Conservation (phyloP, 2,329 filamentous ascomycete species). For the Aspergillus versicolor region DNA sequence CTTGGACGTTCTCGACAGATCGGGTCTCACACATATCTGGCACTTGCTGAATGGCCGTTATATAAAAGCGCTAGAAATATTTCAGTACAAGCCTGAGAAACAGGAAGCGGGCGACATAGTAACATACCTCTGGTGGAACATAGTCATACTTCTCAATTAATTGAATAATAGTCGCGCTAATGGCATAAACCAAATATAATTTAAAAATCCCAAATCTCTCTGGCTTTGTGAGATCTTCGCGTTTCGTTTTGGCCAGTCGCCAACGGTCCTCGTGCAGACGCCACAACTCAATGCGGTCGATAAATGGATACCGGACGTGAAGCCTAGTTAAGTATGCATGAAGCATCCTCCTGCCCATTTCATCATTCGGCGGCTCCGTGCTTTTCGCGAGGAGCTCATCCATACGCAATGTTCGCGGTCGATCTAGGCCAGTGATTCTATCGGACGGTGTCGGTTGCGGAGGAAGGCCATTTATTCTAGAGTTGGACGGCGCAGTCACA, state of each 20-base stretch:
- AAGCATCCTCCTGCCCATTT: slow-evolving; percentile 46
- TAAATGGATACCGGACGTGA: slow-evolving; percentile 52
- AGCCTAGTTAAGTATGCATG: slow-evolving; percentile 48
- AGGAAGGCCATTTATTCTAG: slow-evolving; percentile 6
- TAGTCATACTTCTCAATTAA: slow-evolving; percentile 49
- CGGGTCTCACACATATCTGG: slow-evolving; percentile 50
- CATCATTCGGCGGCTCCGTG: slow-evolving; percentile 49
- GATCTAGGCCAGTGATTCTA: slow-evolving; percentile 15
- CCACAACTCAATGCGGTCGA: slow-evolving; percentile 49
- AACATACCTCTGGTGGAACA: slow-evolving; percentile 42
- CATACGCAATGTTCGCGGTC: slow-evolving; percentile 34
- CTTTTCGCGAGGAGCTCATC: slow-evolving; percentile 45
- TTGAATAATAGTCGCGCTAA: slow-evolving; percentile 51
- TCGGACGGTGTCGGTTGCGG: slow-evolving; percentile 15
- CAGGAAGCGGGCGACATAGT: neutral
- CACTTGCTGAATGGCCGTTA: slow-evolving; percentile 51
- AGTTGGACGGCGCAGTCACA: neutral
- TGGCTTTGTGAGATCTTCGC: slow-evolving; percentile 32
- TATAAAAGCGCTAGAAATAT: slow-evolving; percentile 46
- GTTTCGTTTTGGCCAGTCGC: slow-evolving; percentile 36
- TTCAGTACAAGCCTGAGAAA: neutral
- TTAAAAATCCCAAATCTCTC: slow-evolving; percentile 52
- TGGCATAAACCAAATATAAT: slow-evolving; percentile 54
- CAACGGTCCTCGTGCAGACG: slow-evolving; percentile 44
- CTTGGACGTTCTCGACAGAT: slow-evolving; percentile 53